These are phyloP conservation scores for Lyophyllum shimeji DNA, from an alignment of 768 basidiomycete species.

Conservation along the genomic window DNA sequence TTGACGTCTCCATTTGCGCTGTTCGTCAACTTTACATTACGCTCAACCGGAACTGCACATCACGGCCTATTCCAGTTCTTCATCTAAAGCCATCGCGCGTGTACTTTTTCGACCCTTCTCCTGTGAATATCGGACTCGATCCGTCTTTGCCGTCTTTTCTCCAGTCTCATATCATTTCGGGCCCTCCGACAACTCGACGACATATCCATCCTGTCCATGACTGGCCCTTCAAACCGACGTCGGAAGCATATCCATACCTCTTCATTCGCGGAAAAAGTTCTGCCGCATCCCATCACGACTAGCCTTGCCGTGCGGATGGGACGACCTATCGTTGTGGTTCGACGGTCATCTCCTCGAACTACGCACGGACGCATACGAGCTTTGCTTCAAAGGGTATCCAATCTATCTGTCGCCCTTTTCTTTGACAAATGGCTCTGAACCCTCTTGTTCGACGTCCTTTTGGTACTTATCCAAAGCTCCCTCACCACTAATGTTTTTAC, in stretches of 20 bases:
- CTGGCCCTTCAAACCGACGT: constrained; percentile 25
- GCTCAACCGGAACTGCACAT: constrained; percentile 30
- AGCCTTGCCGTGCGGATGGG: neutral
- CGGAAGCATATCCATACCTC: constrained; percentile 29
- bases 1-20: constrained; percentile 25
- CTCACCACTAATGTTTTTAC: constrained; percentile 18
- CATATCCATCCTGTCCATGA: constrained; percentile 66
- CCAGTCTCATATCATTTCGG: constrained; percentile 27
- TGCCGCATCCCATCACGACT: neutral
- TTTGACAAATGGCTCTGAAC: constrained; percentile 14
- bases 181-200: constrained; percentile 40
- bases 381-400: constrained; percentile 18
- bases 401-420: constrained; percentile 9
- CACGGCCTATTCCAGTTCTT: constrained; percentile 27
- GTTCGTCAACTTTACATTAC: constrained; percentile 31
- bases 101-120: constrained; percentile 26
- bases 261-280: neutral
- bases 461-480: constrained; percentile 15
- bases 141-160: constrained; percentile 25
- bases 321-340: constrained; percentile 9
- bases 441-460: constrained; percentile 14
- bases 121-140: constrained; percentile 33
- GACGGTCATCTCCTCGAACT: constrained; percentile 16
- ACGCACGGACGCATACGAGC: constrained; percentile 21
- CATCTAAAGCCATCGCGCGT: constrained; percentile 25